Base-by-base conservation (phyloP, 805 yeast genomes). In the Scheffersomyces lignosus region DNA sequence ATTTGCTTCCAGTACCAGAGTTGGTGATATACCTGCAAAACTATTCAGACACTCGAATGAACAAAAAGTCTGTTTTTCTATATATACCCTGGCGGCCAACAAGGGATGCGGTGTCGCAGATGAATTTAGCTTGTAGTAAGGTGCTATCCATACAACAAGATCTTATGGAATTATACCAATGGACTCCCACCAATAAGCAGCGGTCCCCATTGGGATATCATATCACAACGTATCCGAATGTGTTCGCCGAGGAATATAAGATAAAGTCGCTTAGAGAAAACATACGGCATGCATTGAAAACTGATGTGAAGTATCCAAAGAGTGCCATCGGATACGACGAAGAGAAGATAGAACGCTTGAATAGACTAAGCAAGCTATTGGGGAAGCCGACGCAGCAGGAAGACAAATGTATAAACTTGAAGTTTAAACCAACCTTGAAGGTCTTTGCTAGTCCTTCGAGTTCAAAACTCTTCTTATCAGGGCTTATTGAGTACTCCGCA, bases 61-160 rank as follows among this genome's bases (percentile, higher is more conserved):
- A 36, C 4, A 43, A 35, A 16, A 20, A 34, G 5, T 26, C 48
- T 7, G 37, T 43, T 6, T 56, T 44, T 27, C 31, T 40, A 5
- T 50, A 45, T 20, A 30, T 55, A 4, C 54, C 56, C 12, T 55
- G 59, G 56, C 18, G 30, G 15, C 51, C 53, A 3, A 27, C 40
- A 16, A 32, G 33, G 2, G 30, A 29, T 3, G 15, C 25, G 1
- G 24, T 36, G 7, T 15, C 15, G 7, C 24, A 18, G 26, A 37
- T 51, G 12, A 40, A 34, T 14, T 7, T 29, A 4, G 32, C 31
- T 12, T 29, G 32, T 6, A 29, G 28, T 4, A 15, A 29, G 14
- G 48, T 43, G 12, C 13, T 45, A 24, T 5, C 18, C 14, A 26
- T 31, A 22, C 9, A 30, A 24, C 15, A 22, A 12, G 20, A 14